These are phyloP conservation scores for Phytophthora foliorum DNA, from an alignment of 352 stramenopile species.

Conservation along the genomic window DNA sequence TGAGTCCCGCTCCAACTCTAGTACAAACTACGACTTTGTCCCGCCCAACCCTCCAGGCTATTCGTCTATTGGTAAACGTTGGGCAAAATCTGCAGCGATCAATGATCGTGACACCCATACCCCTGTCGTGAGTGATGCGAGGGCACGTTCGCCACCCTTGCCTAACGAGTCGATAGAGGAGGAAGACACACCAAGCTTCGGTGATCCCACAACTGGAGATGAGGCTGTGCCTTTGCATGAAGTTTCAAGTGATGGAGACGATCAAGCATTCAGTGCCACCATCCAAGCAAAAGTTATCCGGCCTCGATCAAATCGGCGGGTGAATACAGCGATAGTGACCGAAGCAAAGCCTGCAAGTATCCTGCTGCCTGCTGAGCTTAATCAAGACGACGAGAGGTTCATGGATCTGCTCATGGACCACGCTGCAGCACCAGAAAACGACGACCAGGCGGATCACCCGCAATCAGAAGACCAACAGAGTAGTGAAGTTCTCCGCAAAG, in stretches of 20 bases:
- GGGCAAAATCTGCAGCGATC: constrained; percentile 13
- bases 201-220: constrained; percentile 12
- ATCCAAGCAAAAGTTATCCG: background rate
- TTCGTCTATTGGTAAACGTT: constrained; percentile 12
- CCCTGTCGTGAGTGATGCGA: background rate
- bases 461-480: constrained; percentile 16
- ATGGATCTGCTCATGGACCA: constrained; percentile 43
- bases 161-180: constrained; percentile 8
- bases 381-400: constrained; percentile 40
- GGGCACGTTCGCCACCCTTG: background rate
- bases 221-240: constrained; percentile 25
- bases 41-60: constrained; percentile 25
- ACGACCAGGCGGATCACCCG: constrained; percentile 1
- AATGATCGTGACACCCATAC: background rate
- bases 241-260: constrained; percentile 4
- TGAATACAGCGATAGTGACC: background rate
- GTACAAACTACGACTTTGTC: constrained; percentile 31
- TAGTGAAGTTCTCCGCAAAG: background rate
- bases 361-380: background rate
- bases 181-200: constrained; percentile 12
- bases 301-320: background rate
- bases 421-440: constrained; percentile 30
- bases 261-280: background rate
- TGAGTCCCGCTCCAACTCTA: background rate
- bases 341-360: background rate